Evolutionary conservation across 768 basidiomycete species (phyloP).

Genomic region (Tricholoma matsutake): DNA sequence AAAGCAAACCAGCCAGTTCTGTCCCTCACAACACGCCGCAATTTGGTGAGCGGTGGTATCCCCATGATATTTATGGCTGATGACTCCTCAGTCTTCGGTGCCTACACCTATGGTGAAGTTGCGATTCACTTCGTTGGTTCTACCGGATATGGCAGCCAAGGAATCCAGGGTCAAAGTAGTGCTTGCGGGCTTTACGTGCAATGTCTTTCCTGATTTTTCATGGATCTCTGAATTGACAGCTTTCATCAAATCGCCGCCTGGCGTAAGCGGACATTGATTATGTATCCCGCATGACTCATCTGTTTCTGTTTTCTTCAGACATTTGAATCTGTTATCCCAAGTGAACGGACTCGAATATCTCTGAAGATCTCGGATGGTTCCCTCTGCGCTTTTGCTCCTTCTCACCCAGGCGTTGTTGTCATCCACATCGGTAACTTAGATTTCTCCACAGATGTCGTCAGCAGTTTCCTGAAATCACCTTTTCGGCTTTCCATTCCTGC

Average conservation of each 20-base stretch:
- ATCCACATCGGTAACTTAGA: conserved; percentile 62
- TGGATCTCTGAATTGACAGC: conserved; percentile 59
- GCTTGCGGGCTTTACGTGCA: conserved; percentile 61
- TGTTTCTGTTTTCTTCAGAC: conserved; percentile 39
- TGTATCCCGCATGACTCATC: not conserved
- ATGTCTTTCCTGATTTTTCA: conserved; percentile 54
- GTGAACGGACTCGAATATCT: conserved; percentile 74
- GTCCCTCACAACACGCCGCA: conserved; percentile 51
- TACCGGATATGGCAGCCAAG: conserved; percentile 65
- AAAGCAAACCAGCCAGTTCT: conserved; percentile 43
- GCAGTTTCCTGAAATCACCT: conserved; percentile 54
- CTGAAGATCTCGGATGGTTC: conserved; percentile 67
- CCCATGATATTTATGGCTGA: not conserved
- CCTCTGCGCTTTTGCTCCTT: conserved; percentile 54
- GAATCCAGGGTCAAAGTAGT: conserved; percentile 71
- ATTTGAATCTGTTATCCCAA: conserved; percentile 92
- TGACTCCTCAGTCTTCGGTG: conserved; percentile 35
- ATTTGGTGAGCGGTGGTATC: conserved; percentile 45
- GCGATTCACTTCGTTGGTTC: conserved; percentile 60
- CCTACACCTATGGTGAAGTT: conserved; percentile 56
- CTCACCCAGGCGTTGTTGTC: conserved; percentile 62
- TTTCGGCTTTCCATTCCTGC: conserved; percentile 48
- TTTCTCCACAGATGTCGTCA: conserved; percentile 72
- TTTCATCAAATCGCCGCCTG: conserved; percentile 84
- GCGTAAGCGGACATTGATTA: conserved; percentile 49